Base-by-base conservation (phyloP, 1,284 basidiomycete species). In the Moniliella sp. region DNA sequence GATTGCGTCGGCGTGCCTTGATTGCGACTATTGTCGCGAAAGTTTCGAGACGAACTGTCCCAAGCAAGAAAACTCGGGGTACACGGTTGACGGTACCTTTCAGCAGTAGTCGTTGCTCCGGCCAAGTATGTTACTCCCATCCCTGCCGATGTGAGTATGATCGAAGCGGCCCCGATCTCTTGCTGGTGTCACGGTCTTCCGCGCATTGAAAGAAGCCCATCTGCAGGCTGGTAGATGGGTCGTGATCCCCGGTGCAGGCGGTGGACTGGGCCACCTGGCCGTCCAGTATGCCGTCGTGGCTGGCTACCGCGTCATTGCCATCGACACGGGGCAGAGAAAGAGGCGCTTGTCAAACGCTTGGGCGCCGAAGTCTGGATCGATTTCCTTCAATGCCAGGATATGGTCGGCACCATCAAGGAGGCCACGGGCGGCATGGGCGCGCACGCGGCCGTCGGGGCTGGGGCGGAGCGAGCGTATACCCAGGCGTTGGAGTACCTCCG, bases 351-450 rank as follows among this genome's bases (percentile, higher is more conserved):
- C 57, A 48, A 67, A 38, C 62, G 67, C 16, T 72, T 82, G 32
- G 80, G 81, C 27, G 78, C 78, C 0, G 73, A 77, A 44, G 66
- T 66, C 32, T 83, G 75, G 69, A 68, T 84, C 44, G 79, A 86
- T 64, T 82, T 79, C 65, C 71, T 67, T 45, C 66, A 47, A 27
- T 35, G 32, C 26, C 48, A 55, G 41, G 55, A 78, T 46, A 63
- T 78, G 33, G 69, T 74, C 18, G 63, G 60, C 25, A 73, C 72
- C 18, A 67, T 81, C 40, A 9, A 18, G 31, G 67, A 70, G 55
- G 68, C 64, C 0, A 76, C 68, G 33, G 79, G 77, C 1, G 57
- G 65, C 5, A n/a, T n/a, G n/a, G 79, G 80, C 18, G 72, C 79
- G 1, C 78, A 84, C 51, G 71, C 74, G 5, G 58, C 58, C 9